These are phyloP conservation scores for Murraya paniculata DNA, from an alignment of 345 rosid genomes.

Conservation along the genomic window DNA sequence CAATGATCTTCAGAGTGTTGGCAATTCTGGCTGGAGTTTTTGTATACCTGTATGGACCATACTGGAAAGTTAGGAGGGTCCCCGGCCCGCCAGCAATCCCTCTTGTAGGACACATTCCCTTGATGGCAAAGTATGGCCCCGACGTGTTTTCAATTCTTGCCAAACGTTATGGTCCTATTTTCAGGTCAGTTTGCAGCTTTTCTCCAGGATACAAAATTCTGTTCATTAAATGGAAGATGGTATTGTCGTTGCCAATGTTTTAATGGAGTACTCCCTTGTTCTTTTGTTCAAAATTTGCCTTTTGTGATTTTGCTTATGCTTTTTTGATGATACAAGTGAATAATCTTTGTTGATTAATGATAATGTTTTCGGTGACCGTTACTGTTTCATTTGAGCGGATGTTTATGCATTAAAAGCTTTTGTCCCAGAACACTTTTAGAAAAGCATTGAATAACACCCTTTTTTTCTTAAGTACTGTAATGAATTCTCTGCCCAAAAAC, in stretches of 20 bases:
- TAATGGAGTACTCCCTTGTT: not conserved
- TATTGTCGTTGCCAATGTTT: not conserved
- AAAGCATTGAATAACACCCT: too few species aligned
- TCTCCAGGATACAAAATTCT: not conserved
- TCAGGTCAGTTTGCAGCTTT: constrained; percentile 52
- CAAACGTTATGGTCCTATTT: constrained; percentile 76
- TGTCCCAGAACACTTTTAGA: too few species aligned
- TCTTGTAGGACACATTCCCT: constrained; percentile 73
- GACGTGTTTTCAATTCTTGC: constrained; percentile 81
- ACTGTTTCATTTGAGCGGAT: not conserved
- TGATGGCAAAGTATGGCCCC: constrained; percentile 83
- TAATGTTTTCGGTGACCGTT: not conserved
- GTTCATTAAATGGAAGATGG: not conserved
- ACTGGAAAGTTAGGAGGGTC: constrained; percentile 56
- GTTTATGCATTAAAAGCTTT: too few species aligned
- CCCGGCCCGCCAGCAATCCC: constrained; percentile 59
- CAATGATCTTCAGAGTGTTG: constrained; percentile 22
- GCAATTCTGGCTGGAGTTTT: constrained; percentile 29
- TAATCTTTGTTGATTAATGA: not conserved
- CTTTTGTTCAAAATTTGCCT: not conserved
- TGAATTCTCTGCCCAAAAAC: not conserved
- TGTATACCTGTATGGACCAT: constrained; percentile 54
- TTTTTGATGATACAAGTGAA: not conserved
- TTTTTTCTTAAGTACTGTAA: too few species aligned
- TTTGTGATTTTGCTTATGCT: not conserved